Percentiles rank a stretch among this genome's conserved stretches.
phyloP scores from a whole-genome alignment of 78 protist species.

The Cavenderia fasciculata region DNA sequence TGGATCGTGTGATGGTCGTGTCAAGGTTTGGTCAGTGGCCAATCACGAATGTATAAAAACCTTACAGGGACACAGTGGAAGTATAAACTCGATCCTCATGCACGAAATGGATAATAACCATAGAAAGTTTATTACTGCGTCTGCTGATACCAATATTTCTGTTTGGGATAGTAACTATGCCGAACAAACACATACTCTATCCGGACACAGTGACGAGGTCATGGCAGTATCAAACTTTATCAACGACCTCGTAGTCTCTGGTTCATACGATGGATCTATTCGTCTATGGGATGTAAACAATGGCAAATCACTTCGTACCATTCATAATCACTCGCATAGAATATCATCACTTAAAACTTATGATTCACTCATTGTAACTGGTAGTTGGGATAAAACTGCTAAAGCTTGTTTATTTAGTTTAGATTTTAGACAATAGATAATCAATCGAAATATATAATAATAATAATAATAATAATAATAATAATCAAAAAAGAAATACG shows the following conservation, averaged over 20 bases:
- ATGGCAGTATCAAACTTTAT: constrained; percentile 33
- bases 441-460: too few species aligned
- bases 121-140: constrained; percentile 56
- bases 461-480: too few species aligned
- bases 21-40: constrained; percentile 70
- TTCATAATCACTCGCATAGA: constrained; percentile 49
- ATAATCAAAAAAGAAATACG: too few species aligned
- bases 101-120: constrained; percentile 28
- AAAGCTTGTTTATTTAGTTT: constrained; percentile 53
- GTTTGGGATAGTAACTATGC: constrained; percentile 76
- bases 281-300: constrained; percentile 71
- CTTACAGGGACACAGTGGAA: constrained; percentile 77
- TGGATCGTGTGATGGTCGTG: constrained; percentile 71
- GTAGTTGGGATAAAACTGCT: constrained; percentile 63
- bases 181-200: neutral
- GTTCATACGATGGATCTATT: constrained; percentile 75
- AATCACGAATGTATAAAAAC: constrained; percentile 66
- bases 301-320: constrained; percentile 37
- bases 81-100: constrained; percentile 40
- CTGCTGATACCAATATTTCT: constrained; percentile 62
- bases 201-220: constrained; percentile 79
- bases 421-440: constrained; percentile 78
- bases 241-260: constrained; percentile 55
- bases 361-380: constrained; percentile 36
- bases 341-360: constrained; percentile 39